Base-by-base conservation (phyloP, 2,329 filamentous ascomycete genomes). In the Aureobasidium uvarum region DNA sequence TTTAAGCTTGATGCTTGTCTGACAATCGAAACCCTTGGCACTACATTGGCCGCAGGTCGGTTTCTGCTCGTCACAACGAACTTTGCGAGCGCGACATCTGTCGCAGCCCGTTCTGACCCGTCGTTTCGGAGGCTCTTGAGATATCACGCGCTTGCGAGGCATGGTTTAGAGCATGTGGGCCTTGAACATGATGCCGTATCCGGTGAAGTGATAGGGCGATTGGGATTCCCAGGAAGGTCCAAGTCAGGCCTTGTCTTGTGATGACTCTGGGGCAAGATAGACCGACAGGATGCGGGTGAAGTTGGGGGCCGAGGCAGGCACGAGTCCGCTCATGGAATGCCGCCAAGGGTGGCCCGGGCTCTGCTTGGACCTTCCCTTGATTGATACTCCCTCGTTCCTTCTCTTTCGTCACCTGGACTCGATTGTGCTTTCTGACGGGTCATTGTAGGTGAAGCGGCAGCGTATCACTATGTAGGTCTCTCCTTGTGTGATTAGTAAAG, bases 61-160 rank as follows among this genome's bases (percentile, higher is more conserved):
- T 66, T 75, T 76, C 48, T 72, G 72, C 55, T 74, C 75, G 58
- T 79, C 77, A 69, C 77, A 79, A 55, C 76, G 75, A 62, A 80
- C 76, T 63, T 77, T 77, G 64, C 77, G 75, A 59, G 72, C 69
- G 25, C 77, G 76, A 65, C 78, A 80, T 68, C 75, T 76, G 66
- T 73, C 72, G 68, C 78, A 80, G 62, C 78, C 77, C 69, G 70
- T 74, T 56, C 77, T 76, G 66, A 74, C 77, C 68, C 77, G 75
- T 36, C 64, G 63, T 58, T 56, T 66, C 28, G 65, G 60, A 8
- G 68, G 68, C 50, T 66, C 65, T 23, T 66, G 58, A 38, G 64
- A 52, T 43, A 67, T 66, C 41, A 68, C 56, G 36, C 68, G 68
- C 58, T 68, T 67, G 62, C 69, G 68, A 60, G 68, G 67, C 68